A percentile compares a stretch with the other conserved stretches of the same genome.
These are phyloP conservation scores for Pseudonitzschia pungens DNA, from an alignment of 108 stramenopile genomes.

Conservation along the genomic window DNA sequence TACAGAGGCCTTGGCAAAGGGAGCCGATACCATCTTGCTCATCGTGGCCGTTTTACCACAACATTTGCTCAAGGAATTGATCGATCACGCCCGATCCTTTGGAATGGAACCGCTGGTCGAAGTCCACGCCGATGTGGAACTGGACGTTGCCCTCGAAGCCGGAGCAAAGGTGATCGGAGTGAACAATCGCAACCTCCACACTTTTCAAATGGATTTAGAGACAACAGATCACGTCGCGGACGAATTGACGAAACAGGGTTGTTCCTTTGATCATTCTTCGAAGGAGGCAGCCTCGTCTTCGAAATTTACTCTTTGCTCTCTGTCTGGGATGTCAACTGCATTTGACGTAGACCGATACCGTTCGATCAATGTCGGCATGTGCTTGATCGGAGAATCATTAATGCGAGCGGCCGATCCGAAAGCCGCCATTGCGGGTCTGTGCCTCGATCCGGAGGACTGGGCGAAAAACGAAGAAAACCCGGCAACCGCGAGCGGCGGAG, in stretches of 20 bases:
- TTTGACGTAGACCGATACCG: constrained; percentile 89
- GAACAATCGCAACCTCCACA: constrained; percentile 98
- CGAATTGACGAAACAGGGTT: constrained; percentile 47
- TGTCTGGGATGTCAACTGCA: constrained; percentile 89
- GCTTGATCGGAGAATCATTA: constrained; percentile 97
- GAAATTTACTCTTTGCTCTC: constrained; percentile 61
- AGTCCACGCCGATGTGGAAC: constrained; percentile 87
- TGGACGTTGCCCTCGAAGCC: constrained; percentile 80
- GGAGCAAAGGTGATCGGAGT: constrained; percentile 96
- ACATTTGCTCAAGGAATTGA: constrained; percentile 69
- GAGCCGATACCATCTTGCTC: constrained; percentile 94
- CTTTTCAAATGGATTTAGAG: constrained; percentile 93
- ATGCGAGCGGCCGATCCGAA: constrained; percentile 92
- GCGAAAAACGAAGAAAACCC: constrained; percentile 15
- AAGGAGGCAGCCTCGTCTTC: constrained; percentile 16
- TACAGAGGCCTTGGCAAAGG: constrained; percentile 90
- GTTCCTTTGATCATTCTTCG: constrained; percentile 51
- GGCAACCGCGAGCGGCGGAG: constrained; percentile 48
- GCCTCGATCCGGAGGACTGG: constrained; percentile 83
- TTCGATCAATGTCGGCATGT: constrained; percentile 80
- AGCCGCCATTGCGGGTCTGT: constrained; percentile 78
- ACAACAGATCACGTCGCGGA: constrained; percentile 83
- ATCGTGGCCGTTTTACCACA: constrained; percentile 90
- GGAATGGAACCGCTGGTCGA: constrained; percentile 98
- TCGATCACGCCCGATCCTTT: constrained; percentile 67